Evolutionary conservation across 768 basidiomycete species (phyloP).

Genomic region (Trametes villosa): DNA sequence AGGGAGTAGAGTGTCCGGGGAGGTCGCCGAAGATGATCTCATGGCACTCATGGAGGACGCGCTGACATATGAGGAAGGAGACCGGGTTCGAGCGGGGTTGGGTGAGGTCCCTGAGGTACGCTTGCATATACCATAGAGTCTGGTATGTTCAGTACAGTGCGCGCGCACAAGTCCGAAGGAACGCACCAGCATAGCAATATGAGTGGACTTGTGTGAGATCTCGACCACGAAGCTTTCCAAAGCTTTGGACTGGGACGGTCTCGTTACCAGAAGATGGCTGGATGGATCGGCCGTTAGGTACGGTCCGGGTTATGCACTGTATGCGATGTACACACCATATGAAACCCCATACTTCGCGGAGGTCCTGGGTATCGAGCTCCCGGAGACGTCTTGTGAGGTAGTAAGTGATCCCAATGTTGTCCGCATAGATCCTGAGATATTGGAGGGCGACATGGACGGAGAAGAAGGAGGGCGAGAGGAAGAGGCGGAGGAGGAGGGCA

Average conservation of each 20-base stretch:
- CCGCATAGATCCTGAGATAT: conserved; percentile 80
- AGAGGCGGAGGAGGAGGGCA: conserved; percentile 88
- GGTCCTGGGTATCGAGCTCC: conserved; percentile 67
- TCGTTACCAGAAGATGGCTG: conserved; percentile 95
- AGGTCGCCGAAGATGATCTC: conserved; percentile 95
- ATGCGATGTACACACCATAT: conserved; percentile 60
- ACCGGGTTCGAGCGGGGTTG: conserved; percentile 58
- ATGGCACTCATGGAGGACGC: conserved; percentile 89
- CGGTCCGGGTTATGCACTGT: conserved; percentile 5
- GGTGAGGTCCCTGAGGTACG: conserved; percentile 83
- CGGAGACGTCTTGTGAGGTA: conserved; percentile 80
- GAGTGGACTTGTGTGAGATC: conserved; percentile 86
- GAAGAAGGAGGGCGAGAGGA: conserved; percentile 91
- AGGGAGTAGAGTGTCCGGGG: conserved; percentile 70
- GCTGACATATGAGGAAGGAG: conserved; percentile 90
- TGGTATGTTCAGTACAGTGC: conserved; percentile 36
- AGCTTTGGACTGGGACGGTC: conserved; percentile 89
- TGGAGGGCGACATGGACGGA: conserved; percentile 91
- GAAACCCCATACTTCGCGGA: conserved; percentile 89
- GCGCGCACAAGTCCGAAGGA: conserved; percentile 3
- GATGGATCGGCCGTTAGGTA: conserved; percentile 18
- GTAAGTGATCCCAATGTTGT: conserved; percentile 91
- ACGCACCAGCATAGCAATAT: conserved; percentile 94
- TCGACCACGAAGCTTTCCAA: conserved; percentile 94
- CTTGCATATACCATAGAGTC: conserved; percentile 99